Conservation (phyloP, 208 protist genomes). For the Naegleria fowleri region DNA sequence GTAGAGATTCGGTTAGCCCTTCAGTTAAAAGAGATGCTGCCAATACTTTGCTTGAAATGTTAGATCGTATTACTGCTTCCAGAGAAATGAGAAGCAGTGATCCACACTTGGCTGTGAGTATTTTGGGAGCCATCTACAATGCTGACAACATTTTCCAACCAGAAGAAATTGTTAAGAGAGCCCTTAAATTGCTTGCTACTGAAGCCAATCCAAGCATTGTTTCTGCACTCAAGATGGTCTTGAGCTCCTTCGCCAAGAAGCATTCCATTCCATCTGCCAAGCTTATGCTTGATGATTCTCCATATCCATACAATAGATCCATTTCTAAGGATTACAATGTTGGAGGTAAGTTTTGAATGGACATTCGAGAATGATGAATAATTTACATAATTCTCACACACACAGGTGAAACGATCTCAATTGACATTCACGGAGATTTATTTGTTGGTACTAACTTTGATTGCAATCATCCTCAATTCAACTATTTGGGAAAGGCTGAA, state of each 20-base stretch:
- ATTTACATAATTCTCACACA: constrained; percentile 3
- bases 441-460: constrained; percentile 47
- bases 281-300: background rate
- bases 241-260: background rate
- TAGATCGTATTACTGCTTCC: background rate
- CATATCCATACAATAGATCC: constrained; percentile 40
- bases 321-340: constrained; percentile 28
- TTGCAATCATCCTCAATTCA: constrained; percentile 44
- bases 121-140: constrained; percentile 35
- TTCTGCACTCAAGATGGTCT: constrained; percentile 3
- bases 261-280: background rate
- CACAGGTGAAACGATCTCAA: background rate
- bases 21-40: background rate
- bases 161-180: background rate
- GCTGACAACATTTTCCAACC: constrained; percentile 31
- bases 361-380: constrained; percentile 25
- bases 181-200: constrained; percentile 7
- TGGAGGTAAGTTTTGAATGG: background rate
- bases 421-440: constrained; percentile 27
- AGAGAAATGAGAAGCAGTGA: background rate
- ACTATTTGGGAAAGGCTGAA: constrained; percentile 38
- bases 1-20: no score
- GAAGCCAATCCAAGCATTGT: background rate
- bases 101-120: background rate
- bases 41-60: constrained; percentile 16